Percentiles rank a stretch among this genome's conserved stretches.
These are phyloP conservation scores for Beauveria scarabaeidicola DNA, from an alignment of 2,329 filamentous ascomycete species.

Conservation along the genomic window DNA sequence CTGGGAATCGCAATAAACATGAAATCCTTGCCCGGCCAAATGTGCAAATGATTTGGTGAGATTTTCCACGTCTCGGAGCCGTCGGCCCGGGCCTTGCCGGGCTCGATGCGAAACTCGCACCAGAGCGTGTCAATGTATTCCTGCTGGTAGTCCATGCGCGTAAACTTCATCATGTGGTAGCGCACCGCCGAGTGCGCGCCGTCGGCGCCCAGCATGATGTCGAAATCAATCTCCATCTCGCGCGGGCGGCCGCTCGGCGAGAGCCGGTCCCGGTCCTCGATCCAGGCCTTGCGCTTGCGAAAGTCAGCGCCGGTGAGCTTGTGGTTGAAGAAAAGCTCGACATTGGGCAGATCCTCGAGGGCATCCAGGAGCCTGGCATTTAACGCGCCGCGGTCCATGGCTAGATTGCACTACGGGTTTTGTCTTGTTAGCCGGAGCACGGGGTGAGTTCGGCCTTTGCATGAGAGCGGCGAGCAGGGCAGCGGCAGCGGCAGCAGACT, in stretches of 20 bases:
- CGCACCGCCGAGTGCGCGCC: constrained; percentile 87
- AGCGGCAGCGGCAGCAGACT: constrained; percentile 18
- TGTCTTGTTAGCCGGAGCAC: not conserved
- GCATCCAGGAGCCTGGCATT: constrained; percentile 80
- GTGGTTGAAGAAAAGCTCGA: constrained; percentile 86
- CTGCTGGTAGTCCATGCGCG: constrained; percentile 83
- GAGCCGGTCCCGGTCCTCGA: constrained; percentile 50
- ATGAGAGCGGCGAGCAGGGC: not conserved
- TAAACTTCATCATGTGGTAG: constrained; percentile 93
- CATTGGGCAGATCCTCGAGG: constrained; percentile 76
- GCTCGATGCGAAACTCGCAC: constrained; percentile 85
- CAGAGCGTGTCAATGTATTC: constrained; percentile 94
- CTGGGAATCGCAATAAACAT: constrained; percentile 98
- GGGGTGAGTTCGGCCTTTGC: not conserved
- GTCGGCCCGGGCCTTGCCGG: constrained; percentile 27
- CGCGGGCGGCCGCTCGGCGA: constrained; percentile 36
- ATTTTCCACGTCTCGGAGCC: constrained; percentile 56
- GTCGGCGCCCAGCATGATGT: constrained; percentile 89
- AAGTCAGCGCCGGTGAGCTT: constrained; percentile 91
- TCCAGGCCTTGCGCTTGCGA: constrained; percentile 70
- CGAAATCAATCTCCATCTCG: constrained; percentile 80
- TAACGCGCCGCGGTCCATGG: constrained; percentile 74
- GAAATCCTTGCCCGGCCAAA: constrained; percentile 88
- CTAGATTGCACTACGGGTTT: constrained; percentile 60
- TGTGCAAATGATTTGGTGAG: constrained; percentile 88